Evolutionary conservation across 495 filamentous ascomycete genomes (phyloP), one percentile per base, ranked within the genome.

Genomic region (Xylaria curta): DNA sequence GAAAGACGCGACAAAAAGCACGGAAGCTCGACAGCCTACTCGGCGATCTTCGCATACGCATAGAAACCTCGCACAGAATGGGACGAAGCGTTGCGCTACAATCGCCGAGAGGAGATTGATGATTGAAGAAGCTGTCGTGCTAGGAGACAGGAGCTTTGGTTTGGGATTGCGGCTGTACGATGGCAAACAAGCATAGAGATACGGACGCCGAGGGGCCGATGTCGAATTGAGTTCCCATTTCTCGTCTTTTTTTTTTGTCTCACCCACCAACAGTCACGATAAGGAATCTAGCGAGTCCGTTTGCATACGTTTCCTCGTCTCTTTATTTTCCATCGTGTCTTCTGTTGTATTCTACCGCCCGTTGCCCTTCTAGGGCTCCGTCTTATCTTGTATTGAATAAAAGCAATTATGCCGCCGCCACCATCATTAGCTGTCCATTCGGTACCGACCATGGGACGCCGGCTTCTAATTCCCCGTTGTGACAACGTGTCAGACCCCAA

Each of bases 141-240:
- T 24, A 49, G 62, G 69, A 38, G 51, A 60, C 4, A 42, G 9
- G 61, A 51, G 40, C 60, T 64, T 49, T 31, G 59, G 60, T 56
- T 58, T 64, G 54, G 38, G 69, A 62, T 40, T 66, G 40, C 61
- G 42, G 59, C 40, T 60, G 68, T 71, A 53, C 31, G 51, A 66
- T 58, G 69, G 31, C 69, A 71, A 66, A 51, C 69, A 66, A 31
- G 7, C 42, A 12, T 60, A 38, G 66, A 69, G 54, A 69, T 54
- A 59, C 28, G 26, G 19, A 49, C 4, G 10, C 42, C 56, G 58
- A 62, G 58, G 59, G 68, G 58, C 62, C 31, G 19, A 19, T 60
- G 8, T 54, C 28, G 42, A 44, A 63, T 63, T 5, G 10, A 9
- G 21, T 49, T 53, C 15, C 40, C 19, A 31, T 53, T 53, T 60